phyloP scores from a whole-genome alignment of 495 filamentous ascomycete species.

The Hyaloscypha bicolor region DNA sequence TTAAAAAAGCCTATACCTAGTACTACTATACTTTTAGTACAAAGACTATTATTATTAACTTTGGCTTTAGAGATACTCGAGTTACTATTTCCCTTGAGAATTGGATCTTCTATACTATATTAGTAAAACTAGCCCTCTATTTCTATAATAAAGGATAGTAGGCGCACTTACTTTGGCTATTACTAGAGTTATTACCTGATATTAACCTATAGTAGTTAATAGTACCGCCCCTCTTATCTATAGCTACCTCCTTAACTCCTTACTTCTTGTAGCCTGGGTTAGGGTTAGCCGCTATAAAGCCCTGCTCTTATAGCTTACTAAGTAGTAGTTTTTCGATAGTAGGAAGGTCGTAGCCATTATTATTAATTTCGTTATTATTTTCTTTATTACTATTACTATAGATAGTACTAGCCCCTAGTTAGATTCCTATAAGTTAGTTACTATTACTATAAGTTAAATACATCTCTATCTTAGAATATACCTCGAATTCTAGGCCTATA shows the following conservation, averaged over 20 bases:
- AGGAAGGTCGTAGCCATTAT: too few relatives aligned
- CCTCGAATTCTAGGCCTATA: conserved; percentile 16
- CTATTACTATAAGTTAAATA: conserved; percentile 20
- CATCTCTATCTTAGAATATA: conserved; percentile 20
- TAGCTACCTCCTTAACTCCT: conserved; percentile 18
- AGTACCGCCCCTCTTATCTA: conserved; percentile 21
- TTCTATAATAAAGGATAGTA: conserved; percentile 9
- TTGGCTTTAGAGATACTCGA: conserved; percentile 23
- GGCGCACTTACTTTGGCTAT: conserved; percentile 4
- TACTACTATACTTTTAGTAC: neutral
- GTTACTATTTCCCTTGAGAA: neutral
- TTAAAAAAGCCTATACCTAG: conserved; percentile 15
- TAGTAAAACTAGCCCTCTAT: conserved; percentile 18
- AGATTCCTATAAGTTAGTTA: conserved; percentile 15
- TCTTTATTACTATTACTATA: conserved; percentile 2
- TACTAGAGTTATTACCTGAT: conserved; percentile 10
- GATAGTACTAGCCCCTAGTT: conserved; percentile 7
- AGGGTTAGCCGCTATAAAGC: conserved; percentile 5
- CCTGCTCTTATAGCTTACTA: neutral
- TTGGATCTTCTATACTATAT: conserved; percentile 14
- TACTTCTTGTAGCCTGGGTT: conserved; percentile 7
- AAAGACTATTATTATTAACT: conserved; percentile 8
- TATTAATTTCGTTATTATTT: too few relatives aligned
- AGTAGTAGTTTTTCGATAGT: conserved; percentile 7
- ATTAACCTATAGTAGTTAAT: conserved; percentile 5